Base-by-base conservation (phyloP, 2,329 filamentous ascomycete species). In the Pseudogymnoascus sp. region DNA sequence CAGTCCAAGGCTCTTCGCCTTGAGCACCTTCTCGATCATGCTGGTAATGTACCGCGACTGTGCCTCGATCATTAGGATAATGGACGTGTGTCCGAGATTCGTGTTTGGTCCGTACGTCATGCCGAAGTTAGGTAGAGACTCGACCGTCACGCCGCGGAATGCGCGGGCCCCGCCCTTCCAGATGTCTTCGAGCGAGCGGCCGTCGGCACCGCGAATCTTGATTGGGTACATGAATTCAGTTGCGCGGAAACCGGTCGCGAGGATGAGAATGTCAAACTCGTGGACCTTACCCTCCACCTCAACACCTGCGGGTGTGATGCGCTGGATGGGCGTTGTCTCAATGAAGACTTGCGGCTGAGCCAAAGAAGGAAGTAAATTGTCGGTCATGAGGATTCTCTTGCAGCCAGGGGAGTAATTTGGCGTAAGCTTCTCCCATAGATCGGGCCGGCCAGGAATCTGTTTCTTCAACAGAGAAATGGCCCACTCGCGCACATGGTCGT, bases 41-140 rank as follows among this genome's bases (percentile, higher is more conserved):
- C 74, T 74, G 64, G 78, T 81, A 63, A 85, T 77, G 68, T 84
- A 85, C 2, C 79, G 76, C 2, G 75, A 77, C 67, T 85, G 82
- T 1, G 82, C 78, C 68, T 85, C 83, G 65, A 85, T 83, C 82
- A 84, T 85, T n/a, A 84, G 74, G 66, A 85, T 81, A 67, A 85
- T 84, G 62, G 76, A 79, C 65, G 82, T 84, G 69, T 83, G 80
- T 0, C 80, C 82, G 14, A 65, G 59, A 25, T 65, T 62, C 80
- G 73, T 61, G 80, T 81, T 1, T 80, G 84, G 70, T 84, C 82
- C 83, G 70, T 84, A 84, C 60, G 84, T 75, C 76, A 84, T 81
- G 56, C 75, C 80, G 66, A 84, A 84, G 64, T 84, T 84, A 1
- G 81, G 81, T 59, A 84, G 73, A 5, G 75, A 74, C 62, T 81